phyloP scores from a whole-genome alignment of 805 yeast genomes.

The Metschnikowia corniflorae region DNA sequence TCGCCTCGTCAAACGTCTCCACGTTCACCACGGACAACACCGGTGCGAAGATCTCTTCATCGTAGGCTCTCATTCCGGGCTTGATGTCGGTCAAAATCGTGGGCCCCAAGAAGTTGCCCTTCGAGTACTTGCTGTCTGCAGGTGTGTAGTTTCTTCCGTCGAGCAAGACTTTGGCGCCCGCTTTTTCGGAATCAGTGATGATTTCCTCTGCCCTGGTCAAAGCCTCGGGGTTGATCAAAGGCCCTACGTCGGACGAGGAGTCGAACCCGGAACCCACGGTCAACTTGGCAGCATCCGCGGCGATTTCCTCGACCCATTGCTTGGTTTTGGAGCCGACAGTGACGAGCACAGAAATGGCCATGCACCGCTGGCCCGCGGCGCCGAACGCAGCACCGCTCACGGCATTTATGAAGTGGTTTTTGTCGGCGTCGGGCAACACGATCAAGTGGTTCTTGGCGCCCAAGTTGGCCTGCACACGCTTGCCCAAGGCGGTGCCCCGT shows the following conservation, averaged over 20 bases:
- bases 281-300: slow-evolving; percentile 53
- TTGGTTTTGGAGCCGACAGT: slow-evolving; percentile 60
- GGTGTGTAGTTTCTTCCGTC: slow-evolving; percentile 58
- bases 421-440: slow-evolving; percentile 69
- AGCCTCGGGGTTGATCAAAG: slow-evolving; percentile 62
- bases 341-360: slow-evolving; percentile 72
- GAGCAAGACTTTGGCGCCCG: slow-evolving; percentile 59
- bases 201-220: slow-evolving; percentile 52
- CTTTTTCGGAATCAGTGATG: slow-evolving; percentile 51
- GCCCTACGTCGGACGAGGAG: slow-evolving; percentile 61
- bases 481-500: slow-evolving; percentile 63
- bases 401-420: slow-evolving; percentile 58
- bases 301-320: slow-evolving; percentile 60
- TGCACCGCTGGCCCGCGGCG: slow-evolving; percentile 83
- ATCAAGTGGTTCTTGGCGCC: slow-evolving; percentile 80
- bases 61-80: slow-evolving; percentile 70
- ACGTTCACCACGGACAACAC: slow-evolving; percentile 60
- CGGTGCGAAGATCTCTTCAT: slow-evolving; percentile 76
- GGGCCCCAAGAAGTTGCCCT: slow-evolving; percentile 72
- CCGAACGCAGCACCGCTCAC: slow-evolving; percentile 76
- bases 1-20: slow-evolving; percentile 66
- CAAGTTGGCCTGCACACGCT: slow-evolving; percentile 72
- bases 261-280: slow-evolving; percentile 67
- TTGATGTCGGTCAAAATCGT: slow-evolving; percentile 59
- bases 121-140: slow-evolving; percentile 32